These are phyloP conservation scores for Alternaria gaisen DNA, from an alignment of 2,329 filamentous ascomycete species.

Conservation along the genomic window DNA sequence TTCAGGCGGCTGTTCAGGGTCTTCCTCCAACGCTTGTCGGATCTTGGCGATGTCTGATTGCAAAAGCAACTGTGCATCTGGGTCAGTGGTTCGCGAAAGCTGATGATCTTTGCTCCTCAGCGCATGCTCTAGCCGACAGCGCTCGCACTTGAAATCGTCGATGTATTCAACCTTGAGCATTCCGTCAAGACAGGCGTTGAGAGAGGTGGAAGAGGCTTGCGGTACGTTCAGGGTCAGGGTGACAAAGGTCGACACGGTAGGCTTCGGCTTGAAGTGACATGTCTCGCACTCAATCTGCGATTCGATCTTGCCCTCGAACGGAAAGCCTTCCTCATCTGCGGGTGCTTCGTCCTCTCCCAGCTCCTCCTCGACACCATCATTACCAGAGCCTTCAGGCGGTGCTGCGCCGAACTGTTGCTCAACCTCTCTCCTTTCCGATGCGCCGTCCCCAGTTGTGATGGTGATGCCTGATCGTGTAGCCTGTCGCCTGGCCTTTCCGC, in stretches of 20 bases:
- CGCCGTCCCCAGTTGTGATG: conserved; percentile 28
- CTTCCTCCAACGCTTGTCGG: conserved; percentile 73
- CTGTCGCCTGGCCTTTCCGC: conserved; percentile 73
- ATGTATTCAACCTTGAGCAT: conserved; percentile 96
- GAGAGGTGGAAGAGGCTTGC: conserved; percentile 76
- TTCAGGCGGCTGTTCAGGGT: conserved; percentile 80
- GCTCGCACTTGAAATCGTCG: conserved; percentile 95
- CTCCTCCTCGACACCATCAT: conserved; percentile 47
- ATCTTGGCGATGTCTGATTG: conserved; percentile 71
- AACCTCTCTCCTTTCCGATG: conserved; percentile 33
- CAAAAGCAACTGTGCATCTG: conserved; percentile 57
- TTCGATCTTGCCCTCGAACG: conserved; percentile 89
- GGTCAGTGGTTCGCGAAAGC: conserved; percentile 54
- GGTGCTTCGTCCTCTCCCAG: conserved; percentile 23
- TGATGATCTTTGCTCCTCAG: conserved; percentile 70
- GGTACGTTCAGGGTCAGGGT: conserved; percentile 93
- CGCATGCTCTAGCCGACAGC: conserved; percentile 86
- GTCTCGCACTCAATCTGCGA: conserved; percentile 94
- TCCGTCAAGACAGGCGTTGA: conserved; percentile 90
- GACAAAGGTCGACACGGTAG: conserved; percentile 85
- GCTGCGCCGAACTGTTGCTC: conserved; percentile 35
- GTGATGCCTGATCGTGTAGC: conserved; percentile 52
- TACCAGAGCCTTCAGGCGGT: conserved; percentile 28
- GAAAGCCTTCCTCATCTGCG: conserved; percentile 75
- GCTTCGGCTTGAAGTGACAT: conserved; percentile 88